Conservation (phyloP, 306 rosid genomes). For the Oemleria cerasiformis region DNA sequence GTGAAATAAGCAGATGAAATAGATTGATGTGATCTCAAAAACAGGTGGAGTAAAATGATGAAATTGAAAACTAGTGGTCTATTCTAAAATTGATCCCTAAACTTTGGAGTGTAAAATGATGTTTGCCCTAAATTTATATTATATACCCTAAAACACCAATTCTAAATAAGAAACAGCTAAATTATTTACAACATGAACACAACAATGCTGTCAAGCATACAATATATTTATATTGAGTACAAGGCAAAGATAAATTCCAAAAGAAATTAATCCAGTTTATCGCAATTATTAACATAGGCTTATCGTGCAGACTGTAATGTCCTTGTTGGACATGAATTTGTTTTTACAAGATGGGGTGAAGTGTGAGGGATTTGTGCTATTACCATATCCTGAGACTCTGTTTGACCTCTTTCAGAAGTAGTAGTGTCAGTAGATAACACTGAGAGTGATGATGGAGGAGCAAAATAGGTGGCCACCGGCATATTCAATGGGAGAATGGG, state of each 20-base stretch:
- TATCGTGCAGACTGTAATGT: not conserved
- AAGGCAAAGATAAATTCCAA: too few species aligned
- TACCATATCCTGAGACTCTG: not conserved
- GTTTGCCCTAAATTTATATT: too few species aligned
- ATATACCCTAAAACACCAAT: too few species aligned
- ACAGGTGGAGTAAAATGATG: too few species aligned
- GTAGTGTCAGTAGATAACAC: not conserved
- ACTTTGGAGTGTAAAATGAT: too few species aligned
- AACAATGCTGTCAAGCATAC: not conserved
- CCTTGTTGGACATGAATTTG: not conserved
- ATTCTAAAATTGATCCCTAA: too few species aligned
- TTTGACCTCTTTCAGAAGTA: not conserved
- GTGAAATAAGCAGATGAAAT: too few species aligned
- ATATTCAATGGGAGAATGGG: conserved; percentile 2
- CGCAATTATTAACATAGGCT: not conserved
- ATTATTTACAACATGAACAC: not conserved
- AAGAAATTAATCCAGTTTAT: not conserved
- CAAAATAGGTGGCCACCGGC: not conserved
- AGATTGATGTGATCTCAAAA: too few species aligned
- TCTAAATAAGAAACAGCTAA: not conserved
- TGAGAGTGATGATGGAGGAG: not conserved
- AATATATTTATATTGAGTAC: too few species aligned
- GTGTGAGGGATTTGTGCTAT: not conserved
- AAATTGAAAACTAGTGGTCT: too few species aligned
- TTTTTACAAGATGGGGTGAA: not conserved